Percentiles rank a stretch among this genome's conserved stretches.
Conservation (phyloP, 140 eudicot species). For the Senecio squalidus region DNA sequence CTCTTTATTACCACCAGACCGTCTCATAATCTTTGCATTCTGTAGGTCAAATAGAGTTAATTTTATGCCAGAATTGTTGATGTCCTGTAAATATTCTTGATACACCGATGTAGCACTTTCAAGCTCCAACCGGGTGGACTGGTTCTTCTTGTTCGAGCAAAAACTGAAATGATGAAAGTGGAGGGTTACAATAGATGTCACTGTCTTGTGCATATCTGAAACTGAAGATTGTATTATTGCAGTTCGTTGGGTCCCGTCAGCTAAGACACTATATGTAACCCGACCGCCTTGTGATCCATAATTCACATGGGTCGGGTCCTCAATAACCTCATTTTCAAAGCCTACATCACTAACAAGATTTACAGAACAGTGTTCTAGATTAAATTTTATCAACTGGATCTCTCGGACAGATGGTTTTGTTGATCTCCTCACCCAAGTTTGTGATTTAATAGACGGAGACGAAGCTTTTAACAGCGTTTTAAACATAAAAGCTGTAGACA, state of each 20-base stretch:
- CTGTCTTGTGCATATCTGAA: conserved; percentile 45
- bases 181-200: conserved; percentile 57
- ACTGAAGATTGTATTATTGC: conserved; percentile 64
- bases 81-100: conserved; percentile 62
- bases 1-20: conserved; percentile 88
- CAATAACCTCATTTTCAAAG: conserved; percentile 57
- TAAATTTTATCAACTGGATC: conserved; percentile 55
- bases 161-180: conserved; percentile 72
- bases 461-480: conserved; percentile 49
- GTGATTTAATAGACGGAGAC: conserved; percentile 52
- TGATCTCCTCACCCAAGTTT: conserved; percentile 41
- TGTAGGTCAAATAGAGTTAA: conserved; percentile 75
- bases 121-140: conserved; percentile 74
- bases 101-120: conserved; percentile 84
- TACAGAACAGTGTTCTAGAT: conserved; percentile 77
- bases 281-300: conserved; percentile 99
- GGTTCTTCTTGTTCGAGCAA: conserved; percentile 79
- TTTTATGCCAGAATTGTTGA: conserved; percentile 42
- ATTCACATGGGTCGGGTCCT: conserved; percentile 83
- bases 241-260: conserved; percentile 83
- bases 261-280: conserved; percentile 48
- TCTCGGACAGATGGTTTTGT: conserved; percentile 79
- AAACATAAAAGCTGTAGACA: conserved; percentile 60
- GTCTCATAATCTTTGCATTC: conserved; percentile 76
- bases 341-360: conserved; percentile 58